Base-by-base conservation (phyloP, 768 basidiomycete genomes). In the Fomitopsis serialis region DNA sequence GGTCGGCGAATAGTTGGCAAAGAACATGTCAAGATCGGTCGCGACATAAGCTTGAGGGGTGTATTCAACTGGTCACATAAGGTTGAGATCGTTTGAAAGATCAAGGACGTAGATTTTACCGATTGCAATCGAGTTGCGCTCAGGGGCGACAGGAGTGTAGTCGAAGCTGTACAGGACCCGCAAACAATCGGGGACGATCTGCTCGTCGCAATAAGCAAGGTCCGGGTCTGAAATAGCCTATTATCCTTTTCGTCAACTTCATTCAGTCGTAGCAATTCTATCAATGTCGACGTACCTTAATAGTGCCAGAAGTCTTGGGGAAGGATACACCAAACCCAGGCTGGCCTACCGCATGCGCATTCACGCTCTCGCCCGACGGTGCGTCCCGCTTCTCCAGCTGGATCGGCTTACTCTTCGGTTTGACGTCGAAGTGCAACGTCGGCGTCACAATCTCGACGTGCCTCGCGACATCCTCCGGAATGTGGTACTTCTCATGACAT, bases 391-490 rank as follows among this genome's bases (percentile, higher is more conserved):
- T 36, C 36, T 49, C 35, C 10, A 49, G 22, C 35, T 29, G 23
- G 10, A 45, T n/a, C 10, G 44, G 44, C 34, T 19, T 13, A 2
- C 21, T 15, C 27, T 74, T 72, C 61, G 64, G 73, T 54, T 70
- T 70, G 48, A 76, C 75, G 49, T 74, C 70, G 58, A 89, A 89
- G 65, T 81, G 79, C 1, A 85, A 85, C 1, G 87, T 88, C 0
- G 87, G 87, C 50, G 85, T 84, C 35, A 89, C 72, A 34, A 88
- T 66, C 24, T 87, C 84, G 48, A 88, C 65, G 59, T 87, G 84
- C 3, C 72, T 67, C 55, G 79, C 72, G 46, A 88, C 63, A 50
- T 76, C 56, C 45, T 72, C 71, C 0, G 87, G 87, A 15, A 89
- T 75, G 58, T 80, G 81, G 69, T 87, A 89, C 58, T 70, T 74